Evolutionary conservation across 2,329 filamentous ascomycete genomes (phyloP).

Genomic region (Juglanconis juglandina): DNA sequence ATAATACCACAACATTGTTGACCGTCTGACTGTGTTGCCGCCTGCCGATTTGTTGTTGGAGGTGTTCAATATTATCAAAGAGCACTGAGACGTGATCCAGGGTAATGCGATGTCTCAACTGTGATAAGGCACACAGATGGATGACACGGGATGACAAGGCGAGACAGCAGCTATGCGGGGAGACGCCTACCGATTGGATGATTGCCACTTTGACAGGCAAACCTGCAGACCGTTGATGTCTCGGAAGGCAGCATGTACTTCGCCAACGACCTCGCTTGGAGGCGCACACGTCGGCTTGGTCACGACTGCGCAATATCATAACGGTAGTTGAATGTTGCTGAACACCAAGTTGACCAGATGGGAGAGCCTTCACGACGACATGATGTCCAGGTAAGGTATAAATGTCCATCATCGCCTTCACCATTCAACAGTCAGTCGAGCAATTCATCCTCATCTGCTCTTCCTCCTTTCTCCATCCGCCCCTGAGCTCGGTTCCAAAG

Average conservation of each 20-base stretch:
- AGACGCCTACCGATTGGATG: slow-evolving; percentile 10
- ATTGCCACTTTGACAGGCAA: slow-evolving; percentile 11
- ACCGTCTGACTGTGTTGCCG: too few relatives aligned
- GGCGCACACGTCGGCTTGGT: neutral
- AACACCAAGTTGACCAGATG: too few relatives aligned
- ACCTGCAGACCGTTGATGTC: slow-evolving; percentile 13
- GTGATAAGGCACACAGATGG: neutral
- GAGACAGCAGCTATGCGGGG: neutral
- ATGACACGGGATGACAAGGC: neutral
- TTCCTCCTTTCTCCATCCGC: neutral
- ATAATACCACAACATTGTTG: too few relatives aligned
- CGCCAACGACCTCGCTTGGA: slow-evolving; percentile 16
- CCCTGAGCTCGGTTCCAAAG: neutral
- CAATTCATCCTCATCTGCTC: neutral
- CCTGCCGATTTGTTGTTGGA: neutral
- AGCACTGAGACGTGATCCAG: slow-evolving; percentile 13
- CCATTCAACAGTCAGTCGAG: neutral
- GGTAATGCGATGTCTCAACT: neutral
- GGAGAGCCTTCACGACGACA: neutral
- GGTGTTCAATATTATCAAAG: slow-evolving; percentile 14
- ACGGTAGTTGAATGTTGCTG: too few relatives aligned
- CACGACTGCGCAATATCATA: neutral
- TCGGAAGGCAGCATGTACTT: slow-evolving; percentile 6
- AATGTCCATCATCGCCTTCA: neutral
- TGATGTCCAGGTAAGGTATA: neutral